These are phyloP conservation scores for Ogataea haglerorum DNA, from an alignment of 805 yeast species.

Conservation along the genomic window DNA sequence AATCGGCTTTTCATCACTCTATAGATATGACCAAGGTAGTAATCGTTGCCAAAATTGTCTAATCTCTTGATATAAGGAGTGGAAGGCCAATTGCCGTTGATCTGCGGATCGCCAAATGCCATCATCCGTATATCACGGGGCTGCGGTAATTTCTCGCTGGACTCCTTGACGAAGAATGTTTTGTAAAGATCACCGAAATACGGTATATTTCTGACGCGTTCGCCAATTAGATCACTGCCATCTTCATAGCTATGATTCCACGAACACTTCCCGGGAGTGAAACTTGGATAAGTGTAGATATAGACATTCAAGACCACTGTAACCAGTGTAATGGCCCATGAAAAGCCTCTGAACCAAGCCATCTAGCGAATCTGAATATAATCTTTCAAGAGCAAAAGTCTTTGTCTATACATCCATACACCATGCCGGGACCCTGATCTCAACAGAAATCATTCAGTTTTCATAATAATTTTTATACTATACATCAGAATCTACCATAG, in stretches of 20 bases:
- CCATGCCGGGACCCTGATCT: no score
- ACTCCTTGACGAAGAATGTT: conserved; percentile 30
- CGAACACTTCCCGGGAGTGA: conserved; percentile 51
- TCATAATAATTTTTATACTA: background rate
- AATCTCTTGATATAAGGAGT: conserved; percentile 70
- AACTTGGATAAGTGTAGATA: conserved; percentile 73
- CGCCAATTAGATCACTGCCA: conserved; percentile 16
- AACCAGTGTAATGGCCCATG: conserved; percentile 32
- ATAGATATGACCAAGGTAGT: conserved; percentile 82
- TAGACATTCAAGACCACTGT: conserved; percentile 56
- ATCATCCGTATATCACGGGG: conserved; percentile 51
- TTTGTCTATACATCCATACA: no score
- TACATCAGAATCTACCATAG: conserved; percentile 20
- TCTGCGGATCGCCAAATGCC: conserved; percentile 96
- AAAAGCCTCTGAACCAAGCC: conserved; percentile 6
- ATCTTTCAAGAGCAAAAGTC: no score
- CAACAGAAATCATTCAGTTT: no score
- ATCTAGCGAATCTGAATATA: background rate
- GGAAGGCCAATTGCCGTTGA: conserved; percentile 77
- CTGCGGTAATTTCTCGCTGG: conserved; percentile 4
- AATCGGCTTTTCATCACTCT: conserved; percentile 58
- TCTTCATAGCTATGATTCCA: conserved; percentile 45
- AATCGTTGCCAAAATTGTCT: conserved; percentile 88
- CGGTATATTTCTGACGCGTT: conserved; percentile 26
- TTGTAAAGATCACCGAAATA: conserved; percentile 34